These are phyloP conservation scores for Lepidopterella palustris DNA, from an alignment of 495 filamentous ascomycete species.

Conservation along the genomic window DNA sequence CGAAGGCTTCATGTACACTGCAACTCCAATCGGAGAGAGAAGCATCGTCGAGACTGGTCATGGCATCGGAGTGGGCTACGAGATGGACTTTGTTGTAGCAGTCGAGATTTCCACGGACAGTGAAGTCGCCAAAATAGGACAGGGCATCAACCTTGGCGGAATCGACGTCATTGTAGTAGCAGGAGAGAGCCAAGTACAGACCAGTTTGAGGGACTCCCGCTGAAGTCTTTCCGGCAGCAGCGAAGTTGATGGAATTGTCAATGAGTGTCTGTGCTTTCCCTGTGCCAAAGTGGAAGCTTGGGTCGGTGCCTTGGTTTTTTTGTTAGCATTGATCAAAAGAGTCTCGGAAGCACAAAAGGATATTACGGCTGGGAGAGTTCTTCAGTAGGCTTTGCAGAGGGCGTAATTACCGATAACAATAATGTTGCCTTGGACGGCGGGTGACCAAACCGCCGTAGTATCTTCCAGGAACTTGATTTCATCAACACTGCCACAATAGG, in stretches of 20 bases:
- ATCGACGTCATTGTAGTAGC: constrained; percentile 31
- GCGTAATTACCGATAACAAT: constrained; percentile 36
- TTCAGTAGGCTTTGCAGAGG: not conserved
- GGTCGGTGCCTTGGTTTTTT: constrained; percentile 34
- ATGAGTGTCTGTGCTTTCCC: constrained; percentile 36
- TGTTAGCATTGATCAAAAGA: not conserved
- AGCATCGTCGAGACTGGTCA: constrained; percentile 39
- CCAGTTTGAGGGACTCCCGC: constrained; percentile 31
- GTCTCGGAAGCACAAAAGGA: too few relatives aligned
- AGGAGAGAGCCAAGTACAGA: constrained; percentile 39
- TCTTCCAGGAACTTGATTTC: constrained; percentile 23
- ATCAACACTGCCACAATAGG: constrained; percentile 11
- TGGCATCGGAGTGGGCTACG: constrained; percentile 38
- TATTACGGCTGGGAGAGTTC: not conserved
- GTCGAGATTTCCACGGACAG: constrained; percentile 23
- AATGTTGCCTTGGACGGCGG: constrained; percentile 39
- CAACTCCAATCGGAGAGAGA: constrained; percentile 45
- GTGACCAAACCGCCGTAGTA: constrained; percentile 36
- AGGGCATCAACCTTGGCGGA: constrained; percentile 38
- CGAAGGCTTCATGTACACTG: constrained; percentile 45
- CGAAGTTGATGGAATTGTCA: constrained; percentile 39
- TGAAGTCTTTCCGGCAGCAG: constrained; percentile 28
- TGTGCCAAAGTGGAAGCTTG: constrained; percentile 29
- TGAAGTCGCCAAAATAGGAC: constrained; percentile 39
- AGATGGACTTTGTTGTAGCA: constrained; percentile 43